Base-by-base conservation (phyloP, 176 grass and related monocot species). In the Juncus inflexus region DNA sequence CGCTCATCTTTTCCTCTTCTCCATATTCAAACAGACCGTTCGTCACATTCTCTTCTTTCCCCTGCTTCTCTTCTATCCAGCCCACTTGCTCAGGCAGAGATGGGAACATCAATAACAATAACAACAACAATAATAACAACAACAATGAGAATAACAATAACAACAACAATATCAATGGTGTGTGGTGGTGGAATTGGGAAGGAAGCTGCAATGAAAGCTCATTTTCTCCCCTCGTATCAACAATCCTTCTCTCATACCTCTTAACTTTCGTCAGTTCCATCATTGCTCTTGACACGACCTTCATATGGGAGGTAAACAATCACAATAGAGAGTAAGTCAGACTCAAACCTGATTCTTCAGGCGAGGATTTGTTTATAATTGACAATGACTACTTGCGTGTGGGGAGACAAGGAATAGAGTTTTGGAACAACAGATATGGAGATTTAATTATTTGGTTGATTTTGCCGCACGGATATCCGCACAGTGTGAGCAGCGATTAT, bases 401-500 rank as follows among this genome's bases (percentile, higher is more conserved):
- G 1, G 41, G 84, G 40, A 14, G 7, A 37, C 43, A 60, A 58
- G 61, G 51, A 12, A 41, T 94, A 16, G 50, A 84, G 12, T 76
- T 42, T 51, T 86, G 81, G 15, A 85, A 76, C 79, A 65, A 47
- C 19, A 52, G 55, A 6, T 86, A 65, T 42, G 3, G 50, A 2
- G 66, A 77, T 47, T 2, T 85, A 1, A 49, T 61, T 12, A 50
- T 64, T 43, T 70, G 76, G 13, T 43, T 89, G 53, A 39, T 97
- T 60, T 79, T 97, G 12, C 92, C 92, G 1, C 77, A 86, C 7
- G 85, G 92, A 37, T 91, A 89, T 61, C 92, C 87, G 6, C 53
- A 91, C 63, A 97, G 92, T 35, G 82, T 97, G 37, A 97, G 84
- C 80, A 71, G 76, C 61, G 92, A 97, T 66, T 97, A 97, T 74